A percentile compares a stretch with the other conserved stretches of the same genome.
Conservation (phyloP, 192 early-diverging fungal genomes). For the Coemansia aciculifera region DNA sequence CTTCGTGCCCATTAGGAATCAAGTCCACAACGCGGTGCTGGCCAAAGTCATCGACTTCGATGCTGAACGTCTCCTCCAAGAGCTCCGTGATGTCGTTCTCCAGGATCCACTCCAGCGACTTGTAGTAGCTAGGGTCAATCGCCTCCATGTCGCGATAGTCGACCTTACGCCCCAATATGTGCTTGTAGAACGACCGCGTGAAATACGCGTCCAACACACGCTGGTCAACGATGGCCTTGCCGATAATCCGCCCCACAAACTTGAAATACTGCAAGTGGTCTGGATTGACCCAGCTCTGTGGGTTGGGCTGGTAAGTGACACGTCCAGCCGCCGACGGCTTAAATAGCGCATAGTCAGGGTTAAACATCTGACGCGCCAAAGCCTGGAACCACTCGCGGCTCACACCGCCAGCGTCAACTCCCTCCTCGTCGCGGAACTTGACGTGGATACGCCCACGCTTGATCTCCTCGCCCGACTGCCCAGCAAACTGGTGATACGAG, state of each 20-base stretch:
- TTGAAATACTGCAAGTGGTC: constrained; percentile 96
- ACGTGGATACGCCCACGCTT: constrained; percentile 91
- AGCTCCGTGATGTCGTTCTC: constrained; percentile 95
- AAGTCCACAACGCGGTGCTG: constrained; percentile 82
- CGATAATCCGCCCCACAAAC: constrained; percentile 98
- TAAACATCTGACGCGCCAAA: constrained; percentile 95
- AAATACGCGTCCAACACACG: constrained; percentile 94
- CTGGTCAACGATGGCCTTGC: constrained; percentile 99
- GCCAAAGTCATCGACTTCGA: constrained; percentile 94
- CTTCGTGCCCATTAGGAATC: constrained; percentile 82
- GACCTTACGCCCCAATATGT: constrained; percentile 87
- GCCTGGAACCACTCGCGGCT: constrained; percentile 99
- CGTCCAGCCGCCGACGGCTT: constrained; percentile 93
- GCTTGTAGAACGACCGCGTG: constrained; percentile 98
- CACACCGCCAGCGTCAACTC: constrained; percentile 96
- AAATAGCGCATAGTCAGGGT: constrained; percentile 98
- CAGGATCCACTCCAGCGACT: constrained; percentile 96
- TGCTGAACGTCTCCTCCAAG: constrained; percentile 91
- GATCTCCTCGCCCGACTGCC: constrained; percentile 88
- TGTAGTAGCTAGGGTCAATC: constrained; percentile 95
- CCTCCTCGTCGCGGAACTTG: constrained; percentile 94
- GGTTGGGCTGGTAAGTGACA: constrained; percentile 97
- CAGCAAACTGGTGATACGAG: constrained; percentile 91
- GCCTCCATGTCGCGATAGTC: constrained; percentile 99
- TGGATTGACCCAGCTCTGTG: constrained; percentile 85